Base-by-base conservation (phyloP, 225 moss, liverwort and hornwort genomes). In the Physcomitrium patens region DNA sequence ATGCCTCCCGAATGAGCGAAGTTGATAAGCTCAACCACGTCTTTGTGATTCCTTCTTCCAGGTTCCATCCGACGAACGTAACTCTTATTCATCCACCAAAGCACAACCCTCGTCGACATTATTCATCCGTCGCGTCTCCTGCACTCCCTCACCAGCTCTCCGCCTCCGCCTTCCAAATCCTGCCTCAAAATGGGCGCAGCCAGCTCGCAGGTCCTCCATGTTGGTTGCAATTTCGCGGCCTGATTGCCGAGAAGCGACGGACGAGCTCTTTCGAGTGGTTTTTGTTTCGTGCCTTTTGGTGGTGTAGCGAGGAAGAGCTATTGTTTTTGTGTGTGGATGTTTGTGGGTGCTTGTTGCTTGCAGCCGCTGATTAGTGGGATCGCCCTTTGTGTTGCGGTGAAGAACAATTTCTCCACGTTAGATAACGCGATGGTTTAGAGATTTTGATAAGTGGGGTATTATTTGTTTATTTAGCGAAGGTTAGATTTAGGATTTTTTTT, bases 11-110 rank as follows among this genome's bases (percentile, higher is more conserved):
- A 15, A 50, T 31, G 16, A 22, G 28, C 2, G 58, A 37, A 79
- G 69, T 60, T 68, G 83, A 83, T 83, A 83, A 80, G 83, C 79
- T 52, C 76, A 50, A 48, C 66, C 66, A 60, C 4, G 28, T 43
- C 73, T 20, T 11, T 47, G 55, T 11, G 53, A 74, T 81, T 58
- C n/a, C n/a, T n/a, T n/a, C 77, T 49, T 1, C 10, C 23, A 43
- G 37, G 70, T 75, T 67, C 61, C 16, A 1, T n/a, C 19, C 1
- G 15, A 75, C 48, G 75, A 83, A 83, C 74, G 24, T 56, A 71
- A 1, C 43, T 7, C 1, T 0, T 0, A 7, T 1, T 1, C 6
- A 0, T 0, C 17, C 8, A 20, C 3, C 50, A 16, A 19, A 12
- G 2, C 5, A 6, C 1, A 4, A 47, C 0, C 0, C 20, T n/a